Evolutionary conservation across 805 yeast species (phyloP).

Genomic region (Jamesozyma rosinii): DNA sequence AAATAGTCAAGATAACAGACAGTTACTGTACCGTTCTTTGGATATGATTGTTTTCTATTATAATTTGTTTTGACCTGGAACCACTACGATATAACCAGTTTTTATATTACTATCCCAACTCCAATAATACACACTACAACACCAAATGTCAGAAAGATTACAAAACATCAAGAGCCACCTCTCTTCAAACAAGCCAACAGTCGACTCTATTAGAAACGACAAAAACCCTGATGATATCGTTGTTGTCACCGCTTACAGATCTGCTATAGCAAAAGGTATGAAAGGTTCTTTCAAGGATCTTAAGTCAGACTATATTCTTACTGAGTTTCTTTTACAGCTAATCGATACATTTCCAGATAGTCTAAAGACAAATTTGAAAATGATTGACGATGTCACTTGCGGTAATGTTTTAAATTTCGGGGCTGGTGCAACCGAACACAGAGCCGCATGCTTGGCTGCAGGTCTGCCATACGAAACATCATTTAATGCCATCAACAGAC

Average conservation of each 20-base stretch:
- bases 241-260: conserved; percentile 80
- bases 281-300: conserved; percentile 79
- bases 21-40: no score
- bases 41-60: no score
- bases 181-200: conserved; percentile 5
- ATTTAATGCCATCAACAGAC: conserved; percentile 80
- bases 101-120: no score
- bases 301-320: conserved; percentile 68
- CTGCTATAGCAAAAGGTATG: conserved; percentile 82
- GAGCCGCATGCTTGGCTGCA: conserved; percentile 86
- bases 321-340: conserved; percentile 54
- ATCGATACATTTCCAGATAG: conserved; percentile 39
- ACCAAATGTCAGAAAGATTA: conserved; percentile 20
- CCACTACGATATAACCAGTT: no score
- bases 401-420: conserved; percentile 90
- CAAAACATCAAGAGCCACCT: conserved; percentile 25
- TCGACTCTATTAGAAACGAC: conserved; percentile 1
- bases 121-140: no score
- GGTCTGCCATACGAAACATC: conserved; percentile 79
- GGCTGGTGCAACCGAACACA: conserved; percentile 90
- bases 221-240: conserved; percentile 85
- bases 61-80: no score
- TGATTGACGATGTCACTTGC: conserved; percentile 76
- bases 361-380: conserved; percentile 40
- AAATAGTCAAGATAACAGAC: no score